These are phyloP conservation scores for Marasmius sp. DNA, from an alignment of 1,284 basidiomycete species.

Conservation along the genomic window DNA sequence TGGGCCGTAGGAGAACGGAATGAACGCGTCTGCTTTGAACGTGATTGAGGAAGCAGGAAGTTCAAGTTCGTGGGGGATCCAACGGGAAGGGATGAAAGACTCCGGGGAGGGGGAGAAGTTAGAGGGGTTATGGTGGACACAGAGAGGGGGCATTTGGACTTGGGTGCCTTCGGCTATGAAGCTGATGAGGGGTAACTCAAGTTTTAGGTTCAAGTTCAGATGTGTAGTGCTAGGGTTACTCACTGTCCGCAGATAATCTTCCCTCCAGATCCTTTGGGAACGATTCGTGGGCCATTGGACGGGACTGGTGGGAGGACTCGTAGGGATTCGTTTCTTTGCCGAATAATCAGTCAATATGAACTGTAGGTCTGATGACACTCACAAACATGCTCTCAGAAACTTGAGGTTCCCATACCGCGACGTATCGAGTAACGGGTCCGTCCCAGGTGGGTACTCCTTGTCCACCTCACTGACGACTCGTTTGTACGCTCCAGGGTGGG, in stretches of 20 bases:
- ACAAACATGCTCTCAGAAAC: slow-evolving; percentile 40
- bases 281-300: slow-evolving; percentile 30
- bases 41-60: too few relatives aligned
- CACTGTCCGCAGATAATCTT: slow-evolving; percentile 29
- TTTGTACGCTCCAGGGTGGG: neutral
- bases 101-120: neutral
- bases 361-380: neutral
- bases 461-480: neutral
- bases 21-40: slow-evolving; percentile 16
- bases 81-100: slow-evolving; percentile 18
- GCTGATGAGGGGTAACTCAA: neutral
- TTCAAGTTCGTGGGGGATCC: slow-evolving; percentile 12
- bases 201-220: too few relatives aligned
- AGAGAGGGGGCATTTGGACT: neutral
- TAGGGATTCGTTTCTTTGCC: slow-evolving; percentile 37
- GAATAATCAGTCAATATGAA: slow-evolving; percentile 12
- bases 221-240: too few relatives aligned
- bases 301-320: slow-evolving; percentile 36
- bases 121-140: neutral
- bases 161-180: slow-evolving; percentile 1
- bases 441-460: neutral
- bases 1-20: slow-evolving; percentile 25
- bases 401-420: slow-evolving; percentile 19
- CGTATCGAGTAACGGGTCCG: neutral
- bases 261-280: slow-evolving; percentile 22